phyloP scores from a whole-genome alignment of 2,329 filamentous ascomycete species.

The Westerdykella aurantiaca region DNA sequence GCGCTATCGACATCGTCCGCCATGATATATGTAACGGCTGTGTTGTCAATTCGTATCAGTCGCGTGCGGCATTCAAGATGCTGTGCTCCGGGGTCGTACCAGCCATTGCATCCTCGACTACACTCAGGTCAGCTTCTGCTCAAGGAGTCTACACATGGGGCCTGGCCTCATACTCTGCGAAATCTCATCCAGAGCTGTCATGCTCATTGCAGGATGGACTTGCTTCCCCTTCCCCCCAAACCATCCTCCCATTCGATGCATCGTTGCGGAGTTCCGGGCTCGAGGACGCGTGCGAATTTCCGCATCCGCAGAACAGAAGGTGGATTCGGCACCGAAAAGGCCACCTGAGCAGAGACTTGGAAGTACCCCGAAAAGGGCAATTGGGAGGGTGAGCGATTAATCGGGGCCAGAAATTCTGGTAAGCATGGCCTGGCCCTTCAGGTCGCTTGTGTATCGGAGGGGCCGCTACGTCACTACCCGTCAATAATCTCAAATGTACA shows the following conservation, averaged over 20 bases:
- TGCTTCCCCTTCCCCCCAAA: conserved; percentile 32
- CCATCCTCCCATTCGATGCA: conserved; percentile 37
- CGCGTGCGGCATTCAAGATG: background rate
- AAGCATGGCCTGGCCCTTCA: too few relatives aligned
- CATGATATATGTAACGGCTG: conserved; percentile 67
- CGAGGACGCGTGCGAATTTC: too few relatives aligned
- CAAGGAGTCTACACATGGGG: background rate
- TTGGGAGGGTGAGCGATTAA: too few relatives aligned
- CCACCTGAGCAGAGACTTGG: too few relatives aligned
- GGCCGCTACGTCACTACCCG: too few relatives aligned
- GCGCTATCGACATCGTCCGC: conserved; percentile 86
- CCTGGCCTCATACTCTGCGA: conserved; percentile 44
- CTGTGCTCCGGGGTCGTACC: conserved; percentile 23
- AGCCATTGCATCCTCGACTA: conserved; percentile 45
- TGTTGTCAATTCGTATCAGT: conserved; percentile 24
- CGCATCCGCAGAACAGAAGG: too few relatives aligned
- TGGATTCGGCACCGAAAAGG: too few relatives aligned
- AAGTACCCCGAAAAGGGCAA: too few relatives aligned
- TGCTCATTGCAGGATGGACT: conserved; percentile 46
- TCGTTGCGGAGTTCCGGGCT: conserved; percentile 3
- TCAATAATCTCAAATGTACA: too few relatives aligned
- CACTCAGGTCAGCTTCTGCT: conserved; percentile 13
- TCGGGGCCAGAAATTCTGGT: too few relatives aligned
- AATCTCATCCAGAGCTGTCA: conserved; percentile 54
- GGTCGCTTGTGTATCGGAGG: too few relatives aligned